Conservation (phyloP, 1,284 basidiomycete genomes). For the Marasmius fiardii region DNA sequence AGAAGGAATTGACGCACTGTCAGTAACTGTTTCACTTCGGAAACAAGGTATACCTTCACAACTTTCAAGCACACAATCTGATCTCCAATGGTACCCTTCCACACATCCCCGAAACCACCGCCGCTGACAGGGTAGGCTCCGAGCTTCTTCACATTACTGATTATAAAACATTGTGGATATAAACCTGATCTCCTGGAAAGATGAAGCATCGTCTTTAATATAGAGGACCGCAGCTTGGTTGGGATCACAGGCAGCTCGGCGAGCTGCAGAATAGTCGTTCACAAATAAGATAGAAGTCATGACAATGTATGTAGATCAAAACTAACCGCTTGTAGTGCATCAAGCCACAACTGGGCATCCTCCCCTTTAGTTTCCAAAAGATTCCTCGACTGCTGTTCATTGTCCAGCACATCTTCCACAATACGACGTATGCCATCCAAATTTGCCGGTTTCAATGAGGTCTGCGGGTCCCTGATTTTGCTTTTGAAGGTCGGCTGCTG, state of each 20-base stretch:
- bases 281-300: too few species aligned
- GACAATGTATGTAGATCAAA: too few species aligned
- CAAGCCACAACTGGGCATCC: background rate
- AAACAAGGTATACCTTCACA: background rate
- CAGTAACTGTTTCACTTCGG: background rate
- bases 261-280: background rate
- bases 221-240: background rate
- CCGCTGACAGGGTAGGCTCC: background rate
- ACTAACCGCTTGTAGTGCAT: background rate
- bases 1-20: background rate
- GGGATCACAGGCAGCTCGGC: background rate
- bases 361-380: background rate
- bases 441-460: too few species aligned
- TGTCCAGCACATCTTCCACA: too few species aligned
- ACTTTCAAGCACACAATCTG: conserved; percentile 1
- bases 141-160: background rate
- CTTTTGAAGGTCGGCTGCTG: too few species aligned
- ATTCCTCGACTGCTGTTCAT: too few species aligned
- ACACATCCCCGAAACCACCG: conserved; percentile 4
- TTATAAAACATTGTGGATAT: background rate
- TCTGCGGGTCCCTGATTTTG: too few species aligned
- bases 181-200: background rate
- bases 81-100: background rate
- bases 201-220: background rate
- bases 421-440: too few species aligned